Conservation (phyloP, 176 grass and related monocot species). For the Eragrostis curvula region DNA sequence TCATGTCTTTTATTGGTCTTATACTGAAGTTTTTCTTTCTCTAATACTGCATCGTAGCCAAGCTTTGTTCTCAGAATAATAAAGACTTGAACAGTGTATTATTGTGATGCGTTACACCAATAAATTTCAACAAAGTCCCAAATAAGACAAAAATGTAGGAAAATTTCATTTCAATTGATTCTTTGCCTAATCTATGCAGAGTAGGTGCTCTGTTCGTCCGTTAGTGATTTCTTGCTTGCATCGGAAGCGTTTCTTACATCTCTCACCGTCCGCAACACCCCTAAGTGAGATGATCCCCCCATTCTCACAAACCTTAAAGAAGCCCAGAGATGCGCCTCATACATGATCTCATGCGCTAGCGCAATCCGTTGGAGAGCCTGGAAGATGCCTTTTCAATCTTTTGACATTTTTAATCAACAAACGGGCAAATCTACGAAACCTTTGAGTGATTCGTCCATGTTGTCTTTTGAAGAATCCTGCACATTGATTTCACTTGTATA, state of each 20-base stretch:
- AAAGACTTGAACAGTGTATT: constrained; percentile 6
- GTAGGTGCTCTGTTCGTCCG: too few species aligned
- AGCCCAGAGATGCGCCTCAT: too few species aligned
- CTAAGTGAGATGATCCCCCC: too few species aligned
- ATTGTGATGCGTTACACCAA: not conserved
- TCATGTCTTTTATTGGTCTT: not conserved
- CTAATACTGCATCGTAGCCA: not conserved
- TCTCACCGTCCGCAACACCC: not conserved
- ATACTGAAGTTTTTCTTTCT: constrained; percentile 7
- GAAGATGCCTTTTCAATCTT: not conserved
- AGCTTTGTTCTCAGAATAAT: constrained; percentile 30
- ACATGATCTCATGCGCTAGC: too few species aligned
- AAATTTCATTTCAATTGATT: not conserved
- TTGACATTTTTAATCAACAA: not conserved
- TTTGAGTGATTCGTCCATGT: not conserved
- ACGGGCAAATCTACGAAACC: not conserved
- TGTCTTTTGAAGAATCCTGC: not conserved
- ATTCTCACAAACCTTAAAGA: too few species aligned
- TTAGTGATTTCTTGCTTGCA: too few species aligned
- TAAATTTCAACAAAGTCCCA: constrained; percentile 18
- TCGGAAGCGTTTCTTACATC: too few species aligned
- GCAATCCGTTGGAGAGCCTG: too few species aligned
- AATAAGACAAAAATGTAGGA: constrained; percentile 6
- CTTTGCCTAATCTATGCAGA: too few species aligned
- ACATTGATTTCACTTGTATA: constrained; percentile 5